Evolutionary conservation across 2,329 filamentous ascomycete genomes (phyloP), one percentile per base, ranked within the genome.

Genomic region (Seiridium unicorne): DNA sequence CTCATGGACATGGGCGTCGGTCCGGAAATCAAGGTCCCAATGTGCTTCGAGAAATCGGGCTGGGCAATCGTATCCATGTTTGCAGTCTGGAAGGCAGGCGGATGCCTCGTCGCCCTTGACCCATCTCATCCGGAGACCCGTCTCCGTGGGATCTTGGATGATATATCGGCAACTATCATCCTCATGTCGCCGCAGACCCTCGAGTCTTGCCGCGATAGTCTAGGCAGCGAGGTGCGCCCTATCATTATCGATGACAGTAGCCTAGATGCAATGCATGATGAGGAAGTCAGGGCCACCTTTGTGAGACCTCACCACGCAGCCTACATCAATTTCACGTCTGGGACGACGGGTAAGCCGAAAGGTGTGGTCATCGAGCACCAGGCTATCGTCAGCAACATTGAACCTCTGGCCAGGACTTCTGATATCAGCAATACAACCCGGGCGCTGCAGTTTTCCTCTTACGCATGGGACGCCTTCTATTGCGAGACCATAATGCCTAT

Each of bases 381-480:
- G 13, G 44, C 48, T n/a, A 48, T 61, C 3, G 34, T 42, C n/a
- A 47, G 40, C 8, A 48, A 54, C 44, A 35, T 60, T n/a, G 44
- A 38, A n/a, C 38, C 55, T 9, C 7, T 49, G 35, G 36, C 36
- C 34, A 48, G 32, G 36, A 35, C 26, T 5, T 53, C n/a, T 26
- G 63, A 88, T 36, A 81, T 85, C 61, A 81, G 82, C 55, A 26
- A 83, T 81, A 1, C 77, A 78, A 74, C 8, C 73, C 78, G 1
- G 2, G 55, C 42, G 4, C 31, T 60, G n/a, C 61, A 60, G 26
- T 62, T 62, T 13, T 48, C 61, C 31, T 60, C 61, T 4, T 62
- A 60, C 49, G 48, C 54, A 11, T 77, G 76, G 38, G 76, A 78
- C 60, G 74, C 70, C 36, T 60, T 60, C 32, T 55, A 60, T 11